Evolutionary conservation across 495 filamentous ascomycete genomes (phyloP), one percentile per base, ranked within the genome.

Genomic region (Penicillium macrosclerotiorum): DNA sequence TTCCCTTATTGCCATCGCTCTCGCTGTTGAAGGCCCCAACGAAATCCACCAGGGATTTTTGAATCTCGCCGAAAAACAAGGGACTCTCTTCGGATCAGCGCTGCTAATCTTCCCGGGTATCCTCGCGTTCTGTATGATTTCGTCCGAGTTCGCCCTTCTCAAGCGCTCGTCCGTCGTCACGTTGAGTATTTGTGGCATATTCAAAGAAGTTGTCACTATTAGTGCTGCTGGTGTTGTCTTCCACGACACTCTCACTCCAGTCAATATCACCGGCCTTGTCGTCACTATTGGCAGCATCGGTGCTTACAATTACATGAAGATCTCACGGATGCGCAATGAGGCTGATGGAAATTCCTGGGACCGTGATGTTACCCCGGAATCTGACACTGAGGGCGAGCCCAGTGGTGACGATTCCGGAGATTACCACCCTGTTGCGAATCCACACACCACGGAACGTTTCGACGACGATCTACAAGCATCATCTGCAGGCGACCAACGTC

Each of bases 181-280:
- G 0, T 77, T 99, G 37, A 90, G 85, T 38, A 96, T 99, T 43
- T 94, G 90, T 51, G 94, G 94, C 36, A 99, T 97, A 40, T 97
- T 99, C 76, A 99, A 99, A 67, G 94, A 99, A 69, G 94, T 96
- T 8, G 84, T 99, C 40, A 99, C 94, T 5, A 97, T 99, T 59
- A 82, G 82, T 29, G 89, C 89, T 1, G 94, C 93, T 0, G 88
- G 87, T 14, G 64, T 94, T 11, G 82, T 94, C 5, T 99, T 96
- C 71, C 81, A 90, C 54, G 94, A 99, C 58, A 79, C 78, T 39
- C 79, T 99, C 49, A 97, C 93, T 0, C 76, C 84, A 2, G 81
- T 99, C 70, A 99, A 99, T 57, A 65, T 96, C 0, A 80, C 83
- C 4, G 94, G 94, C 4, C 66, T 99, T 8, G 60, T 90, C n/a